These are phyloP conservation scores for Alternaria burnsii DNA, from an alignment of 2,329 filamentous ascomycete genomes.

Conservation along the genomic window DNA sequence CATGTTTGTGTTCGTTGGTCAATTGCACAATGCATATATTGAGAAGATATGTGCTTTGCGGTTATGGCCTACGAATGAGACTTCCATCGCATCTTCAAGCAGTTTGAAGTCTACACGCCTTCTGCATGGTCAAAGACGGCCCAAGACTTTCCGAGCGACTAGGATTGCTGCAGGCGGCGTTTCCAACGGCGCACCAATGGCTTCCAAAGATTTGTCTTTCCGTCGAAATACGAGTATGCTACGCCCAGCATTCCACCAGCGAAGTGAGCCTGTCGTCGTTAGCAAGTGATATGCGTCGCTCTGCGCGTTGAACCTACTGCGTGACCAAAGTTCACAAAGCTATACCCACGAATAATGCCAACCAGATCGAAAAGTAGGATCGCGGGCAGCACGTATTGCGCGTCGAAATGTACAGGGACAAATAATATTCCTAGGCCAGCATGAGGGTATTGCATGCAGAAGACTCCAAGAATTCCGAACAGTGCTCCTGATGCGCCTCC, in stretches of 20 bases:
- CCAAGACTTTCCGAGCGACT: background rate
- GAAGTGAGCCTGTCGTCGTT: constrained; percentile 43
- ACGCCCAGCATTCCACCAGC: constrained; percentile 41
- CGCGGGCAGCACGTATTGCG: constrained; percentile 39
- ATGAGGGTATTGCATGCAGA: constrained; percentile 45
- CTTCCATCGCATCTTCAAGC: background rate
- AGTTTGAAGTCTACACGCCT: background rate
- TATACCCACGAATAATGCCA: constrained; percentile 42
- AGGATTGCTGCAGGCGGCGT: constrained; percentile 24
- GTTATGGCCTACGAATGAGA: background rate
- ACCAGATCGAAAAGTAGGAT: constrained; percentile 47
- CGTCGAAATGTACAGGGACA: constrained; percentile 42
- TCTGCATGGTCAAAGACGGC: background rate
- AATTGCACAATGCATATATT: background rate
- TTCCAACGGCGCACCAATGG: constrained; percentile 45
- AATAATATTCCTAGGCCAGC: constrained; percentile 43
- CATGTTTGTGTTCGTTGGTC: background rate
- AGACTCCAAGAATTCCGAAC: constrained; percentile 41
- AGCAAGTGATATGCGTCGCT: constrained; percentile 2
- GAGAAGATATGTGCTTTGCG: background rate
- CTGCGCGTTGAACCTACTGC: constrained; percentile 36
- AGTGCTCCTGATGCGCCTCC: constrained; percentile 49
- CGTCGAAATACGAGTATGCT: constrained; percentile 46
- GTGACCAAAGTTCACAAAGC: constrained; percentile 43
- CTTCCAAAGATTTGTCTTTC: constrained; percentile 45